A percentile compares a stretch with the other conserved stretches of the same genome.
These are phyloP conservation scores for Scenedesmus sp. DNA, from an alignment of 163 green algal genomes.

Conservation along the genomic window DNA sequence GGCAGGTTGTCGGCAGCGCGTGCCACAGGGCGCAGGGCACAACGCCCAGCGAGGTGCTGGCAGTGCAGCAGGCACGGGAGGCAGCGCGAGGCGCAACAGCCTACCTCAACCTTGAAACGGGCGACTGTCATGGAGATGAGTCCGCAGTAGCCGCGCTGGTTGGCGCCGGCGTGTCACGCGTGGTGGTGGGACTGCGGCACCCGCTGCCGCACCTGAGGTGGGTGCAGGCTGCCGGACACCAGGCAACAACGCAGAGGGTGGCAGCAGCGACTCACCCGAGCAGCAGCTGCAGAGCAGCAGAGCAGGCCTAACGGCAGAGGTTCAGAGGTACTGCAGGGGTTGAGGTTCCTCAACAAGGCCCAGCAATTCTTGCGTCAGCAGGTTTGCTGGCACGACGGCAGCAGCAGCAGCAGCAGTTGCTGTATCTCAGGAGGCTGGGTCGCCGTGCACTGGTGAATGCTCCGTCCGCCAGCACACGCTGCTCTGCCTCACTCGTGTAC, in stretches of 20 bases:
- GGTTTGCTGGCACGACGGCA: too few species aligned
- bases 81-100: conserved; percentile 77
- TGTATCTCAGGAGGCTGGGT: too few species aligned
- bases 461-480: too few species aligned
- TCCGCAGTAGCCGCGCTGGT: conserved; percentile 81
- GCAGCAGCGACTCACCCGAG: background rate
- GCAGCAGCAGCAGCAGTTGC: background rate
- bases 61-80: conserved; percentile 64
- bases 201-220: conserved; percentile 84
- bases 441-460: too few species aligned
- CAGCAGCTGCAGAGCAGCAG: background rate
- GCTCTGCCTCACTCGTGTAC: too few species aligned
- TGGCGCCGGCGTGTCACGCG: conserved; percentile 78
- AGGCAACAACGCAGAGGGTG: conserved; percentile 14
- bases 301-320: background rate
- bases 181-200: conserved; percentile 94
- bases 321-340: background rate
- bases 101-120: conserved; percentile 96
- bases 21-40: conserved; percentile 80
- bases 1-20: background rate
- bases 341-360: background rate
- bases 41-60: conserved; percentile 82
- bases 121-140: conserved; percentile 92
- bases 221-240: conserved; percentile 66
- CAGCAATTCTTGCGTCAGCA: background rate